phyloP scores from a whole-genome alignment of 805 yeast genomes.

The Candida boleticola region DNA sequence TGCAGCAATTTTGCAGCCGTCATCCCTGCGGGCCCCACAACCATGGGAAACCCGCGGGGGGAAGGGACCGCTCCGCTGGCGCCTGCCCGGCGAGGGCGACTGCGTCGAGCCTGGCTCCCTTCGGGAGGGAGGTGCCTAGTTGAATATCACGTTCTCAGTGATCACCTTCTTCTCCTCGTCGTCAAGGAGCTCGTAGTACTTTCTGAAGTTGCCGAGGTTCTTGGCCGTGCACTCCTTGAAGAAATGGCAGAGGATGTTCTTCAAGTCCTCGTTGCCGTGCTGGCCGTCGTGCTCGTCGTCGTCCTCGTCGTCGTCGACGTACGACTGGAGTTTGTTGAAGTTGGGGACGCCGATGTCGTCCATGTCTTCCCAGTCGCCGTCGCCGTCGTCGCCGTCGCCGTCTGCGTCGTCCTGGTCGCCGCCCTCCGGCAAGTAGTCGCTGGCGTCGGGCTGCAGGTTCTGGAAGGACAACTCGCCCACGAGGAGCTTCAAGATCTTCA shows the following conservation, averaged over 20 bases:
- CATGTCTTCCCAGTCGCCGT: constrained; percentile 74
- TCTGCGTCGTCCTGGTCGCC: constrained; percentile 24
- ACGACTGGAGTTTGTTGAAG: constrained; percentile 60
- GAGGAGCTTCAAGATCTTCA: constrained; percentile 71
- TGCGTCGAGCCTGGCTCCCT: too few species aligned
- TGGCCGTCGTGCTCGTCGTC: constrained; percentile 30
- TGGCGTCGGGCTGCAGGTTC: constrained; percentile 46
- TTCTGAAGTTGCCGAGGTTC: constrained; percentile 50
- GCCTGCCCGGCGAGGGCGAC: too few species aligned
- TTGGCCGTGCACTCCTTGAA: constrained; percentile 55
- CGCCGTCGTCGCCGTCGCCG: constrained; percentile 45
- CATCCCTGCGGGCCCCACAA: too few species aligned
- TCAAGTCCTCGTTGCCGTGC: constrained; percentile 32
- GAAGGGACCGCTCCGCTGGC: too few species aligned
- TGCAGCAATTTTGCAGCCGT: too few species aligned
- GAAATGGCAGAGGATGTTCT: constrained; percentile 45
- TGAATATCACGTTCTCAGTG: constrained; percentile 47
- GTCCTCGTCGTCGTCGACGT: constrained; percentile 47
- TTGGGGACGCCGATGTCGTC: constrained; percentile 64
- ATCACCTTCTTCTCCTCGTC: constrained; percentile 55
- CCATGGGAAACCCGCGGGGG: too few species aligned
- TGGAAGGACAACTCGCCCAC: constrained; percentile 69
- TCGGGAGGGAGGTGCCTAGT: too few species aligned
- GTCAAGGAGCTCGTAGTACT: constrained; percentile 45
- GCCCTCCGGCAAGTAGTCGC: constrained; percentile 30